phyloP scores from a whole-genome alignment of 1,139 yeast species.

The Komagataea norvegica region DNA sequence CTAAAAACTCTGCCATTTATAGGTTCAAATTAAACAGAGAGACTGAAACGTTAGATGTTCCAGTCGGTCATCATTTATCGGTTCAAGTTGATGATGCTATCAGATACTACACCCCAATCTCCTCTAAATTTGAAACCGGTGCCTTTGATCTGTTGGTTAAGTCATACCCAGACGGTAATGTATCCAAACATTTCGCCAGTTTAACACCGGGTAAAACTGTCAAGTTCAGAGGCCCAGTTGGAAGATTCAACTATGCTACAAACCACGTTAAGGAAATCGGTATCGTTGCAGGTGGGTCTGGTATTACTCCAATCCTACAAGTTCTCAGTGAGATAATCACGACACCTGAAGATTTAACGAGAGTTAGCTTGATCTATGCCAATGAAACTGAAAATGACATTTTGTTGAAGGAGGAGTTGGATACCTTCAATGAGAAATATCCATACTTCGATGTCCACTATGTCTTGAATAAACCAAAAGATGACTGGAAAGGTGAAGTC shows the following conservation, averaged over 20 bases:
- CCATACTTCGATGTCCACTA: slow-evolving; percentile 57
- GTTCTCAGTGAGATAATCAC: slow-evolving; percentile 56
- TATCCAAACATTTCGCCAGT: slow-evolving; percentile 59
- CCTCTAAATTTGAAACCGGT: slow-evolving; percentile 64
- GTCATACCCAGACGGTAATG: slow-evolving; percentile 64
- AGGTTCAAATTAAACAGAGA: slow-evolving; percentile 60
- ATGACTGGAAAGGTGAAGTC: slow-evolving; percentile 49
- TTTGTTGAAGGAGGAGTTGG: slow-evolving; percentile 62
- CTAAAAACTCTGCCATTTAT: slow-evolving; percentile 67
- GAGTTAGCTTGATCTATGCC: slow-evolving; percentile 58
- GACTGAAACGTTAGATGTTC: slow-evolving; percentile 57
- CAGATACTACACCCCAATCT: slow-evolving; percentile 72
- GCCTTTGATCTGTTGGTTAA: slow-evolving; percentile 71
- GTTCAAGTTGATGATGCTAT: slow-evolving; percentile 52
- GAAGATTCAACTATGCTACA: slow-evolving; percentile 55
- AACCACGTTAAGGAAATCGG: slow-evolving; percentile 61
- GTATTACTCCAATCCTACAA: slow-evolving; percentile 75
- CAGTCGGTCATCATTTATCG: slow-evolving; percentile 72
- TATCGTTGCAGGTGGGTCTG: slow-evolving; percentile 80
- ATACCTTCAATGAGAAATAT: slow-evolving; percentile 57
- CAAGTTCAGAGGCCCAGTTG: slow-evolving; percentile 74
- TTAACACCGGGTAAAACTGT: slow-evolving; percentile 62
- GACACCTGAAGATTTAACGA: slow-evolving; percentile 59
- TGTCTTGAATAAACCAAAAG: slow-evolving; percentile 36
- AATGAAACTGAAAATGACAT: slow-evolving; percentile 73